Conservation (phyloP, 257 asterid genomes). For the Solanum lignicaule region DNA sequence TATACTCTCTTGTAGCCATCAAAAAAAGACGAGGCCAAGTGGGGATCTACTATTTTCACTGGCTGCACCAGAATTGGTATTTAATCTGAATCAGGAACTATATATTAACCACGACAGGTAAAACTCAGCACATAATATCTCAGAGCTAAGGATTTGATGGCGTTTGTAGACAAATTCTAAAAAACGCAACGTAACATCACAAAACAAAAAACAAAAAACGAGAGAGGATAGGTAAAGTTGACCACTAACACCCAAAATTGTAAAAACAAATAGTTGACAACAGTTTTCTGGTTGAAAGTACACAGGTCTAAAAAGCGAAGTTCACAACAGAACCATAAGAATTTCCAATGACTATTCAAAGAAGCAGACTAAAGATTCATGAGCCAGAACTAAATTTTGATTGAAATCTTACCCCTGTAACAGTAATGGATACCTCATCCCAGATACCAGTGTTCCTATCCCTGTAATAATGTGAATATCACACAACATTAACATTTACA, state of each 20-base stretch:
- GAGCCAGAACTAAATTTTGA: neutral
- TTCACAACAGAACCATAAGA: neutral
- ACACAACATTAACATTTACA: neutral
- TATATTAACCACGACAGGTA: neutral
- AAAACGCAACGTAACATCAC: neutral
- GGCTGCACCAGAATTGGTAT: conserved; percentile 54
- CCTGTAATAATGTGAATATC: conserved; percentile 31
- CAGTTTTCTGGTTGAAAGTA: neutral
- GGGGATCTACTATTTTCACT: conserved; percentile 91
- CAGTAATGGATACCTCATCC: conserved; percentile 89
- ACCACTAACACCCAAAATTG: neutral
- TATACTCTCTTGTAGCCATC: conserved; percentile 57
- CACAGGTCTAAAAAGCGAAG: neutral
- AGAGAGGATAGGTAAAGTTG: neutral
- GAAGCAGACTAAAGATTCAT: neutral
- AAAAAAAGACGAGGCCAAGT: conserved; percentile 78
- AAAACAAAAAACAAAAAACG: neutral
- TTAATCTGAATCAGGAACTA: conserved; percentile 18
- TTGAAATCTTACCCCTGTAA: conserved; percentile 73
- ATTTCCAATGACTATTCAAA: neutral
- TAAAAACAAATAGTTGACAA: neutral
- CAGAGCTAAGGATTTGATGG: neutral
- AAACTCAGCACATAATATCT: neutral
- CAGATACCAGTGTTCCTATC: conserved; percentile 98
- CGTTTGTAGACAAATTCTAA: neutral